These are phyloP conservation scores for Aegilops tauschii DNA, from an alignment of 176 grass and related monocot genomes.

Conservation along the genomic window DNA sequence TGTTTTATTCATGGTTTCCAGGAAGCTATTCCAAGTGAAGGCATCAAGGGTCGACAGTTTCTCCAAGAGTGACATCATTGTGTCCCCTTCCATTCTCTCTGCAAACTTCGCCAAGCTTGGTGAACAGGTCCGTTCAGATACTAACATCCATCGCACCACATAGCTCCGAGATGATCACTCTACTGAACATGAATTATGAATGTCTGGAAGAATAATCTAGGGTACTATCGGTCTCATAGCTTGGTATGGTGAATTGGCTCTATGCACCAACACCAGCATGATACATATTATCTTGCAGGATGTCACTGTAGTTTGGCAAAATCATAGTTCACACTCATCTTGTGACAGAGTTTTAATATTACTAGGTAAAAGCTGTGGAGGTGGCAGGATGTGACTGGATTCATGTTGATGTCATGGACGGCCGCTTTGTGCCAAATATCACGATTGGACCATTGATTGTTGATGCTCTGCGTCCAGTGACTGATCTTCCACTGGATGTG, in stretches of 20 bases:
- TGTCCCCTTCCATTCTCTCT: constrained; percentile 96
- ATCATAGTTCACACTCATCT: neutral
- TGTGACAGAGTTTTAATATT: neutral
- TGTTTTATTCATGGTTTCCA: constrained; percentile 13
- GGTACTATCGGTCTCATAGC: neutral
- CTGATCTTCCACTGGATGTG: constrained; percentile 96
- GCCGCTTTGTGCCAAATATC: constrained; percentile 96
- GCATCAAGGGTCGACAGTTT: constrained; percentile 85
- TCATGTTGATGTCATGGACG: constrained; percentile 99
- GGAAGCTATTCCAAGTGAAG: constrained; percentile 59
- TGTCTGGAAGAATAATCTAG: neutral
- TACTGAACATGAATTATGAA: neutral
- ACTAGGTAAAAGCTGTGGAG: constrained; percentile 97
- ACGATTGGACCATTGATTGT: constrained; percentile 95
- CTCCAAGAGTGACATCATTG: constrained; percentile 95
- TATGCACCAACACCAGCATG: neutral
- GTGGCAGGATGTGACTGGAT: constrained; percentile 99
- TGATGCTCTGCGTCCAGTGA: constrained; percentile 86
- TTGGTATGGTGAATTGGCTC: neutral
- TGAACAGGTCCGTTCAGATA: constrained; percentile 61
- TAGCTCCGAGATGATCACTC: neutral
- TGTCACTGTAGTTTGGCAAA: neutral
- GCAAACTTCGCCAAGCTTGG: constrained; percentile 94
- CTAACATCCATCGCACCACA: neutral
- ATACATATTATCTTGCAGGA: neutral